Conservation (phyloP, 1,284 basidiomycete genomes). For the Apiotrichum siamense region DNA sequence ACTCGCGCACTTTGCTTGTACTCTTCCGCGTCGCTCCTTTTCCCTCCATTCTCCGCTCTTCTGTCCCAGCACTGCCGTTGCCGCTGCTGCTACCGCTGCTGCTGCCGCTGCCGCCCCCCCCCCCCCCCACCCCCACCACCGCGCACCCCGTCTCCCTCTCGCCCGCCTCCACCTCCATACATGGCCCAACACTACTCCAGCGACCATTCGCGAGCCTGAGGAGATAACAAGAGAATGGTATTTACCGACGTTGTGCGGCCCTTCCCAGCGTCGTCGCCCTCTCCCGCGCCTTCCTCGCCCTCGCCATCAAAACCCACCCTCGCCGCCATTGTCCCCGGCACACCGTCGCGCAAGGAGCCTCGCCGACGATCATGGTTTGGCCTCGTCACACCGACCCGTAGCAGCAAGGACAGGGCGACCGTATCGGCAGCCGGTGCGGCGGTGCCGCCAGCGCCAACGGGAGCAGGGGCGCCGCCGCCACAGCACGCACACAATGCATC, state of each 20-base stretch:
- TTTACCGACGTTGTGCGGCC: constrained; percentile 1
- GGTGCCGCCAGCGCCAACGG: background rate
- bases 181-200: background rate
- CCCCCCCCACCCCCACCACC: background rate
- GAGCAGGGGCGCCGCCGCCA: too few species aligned
- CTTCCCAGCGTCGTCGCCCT: background rate
- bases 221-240: background rate
- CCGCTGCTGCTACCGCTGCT: too few species aligned
- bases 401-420: constrained; percentile 1
- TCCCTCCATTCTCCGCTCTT: too few species aligned
- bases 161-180: background rate
- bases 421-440: background rate
- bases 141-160: background rate
- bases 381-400: constrained; percentile 21
- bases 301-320: background rate
- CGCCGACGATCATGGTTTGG: constrained; percentile 38
- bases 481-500: too few species aligned
- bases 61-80: too few species aligned
- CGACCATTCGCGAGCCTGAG: background rate
- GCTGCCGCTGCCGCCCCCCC: too few species aligned
- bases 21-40: too few species aligned
- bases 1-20: too few species aligned
- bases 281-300: background rate
- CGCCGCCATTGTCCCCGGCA: constrained; percentile 14
- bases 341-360: constrained; percentile 21